phyloP scores from a whole-genome alignment of 768 basidiomycete genomes.

The Boletus vinaceobasis region DNA sequence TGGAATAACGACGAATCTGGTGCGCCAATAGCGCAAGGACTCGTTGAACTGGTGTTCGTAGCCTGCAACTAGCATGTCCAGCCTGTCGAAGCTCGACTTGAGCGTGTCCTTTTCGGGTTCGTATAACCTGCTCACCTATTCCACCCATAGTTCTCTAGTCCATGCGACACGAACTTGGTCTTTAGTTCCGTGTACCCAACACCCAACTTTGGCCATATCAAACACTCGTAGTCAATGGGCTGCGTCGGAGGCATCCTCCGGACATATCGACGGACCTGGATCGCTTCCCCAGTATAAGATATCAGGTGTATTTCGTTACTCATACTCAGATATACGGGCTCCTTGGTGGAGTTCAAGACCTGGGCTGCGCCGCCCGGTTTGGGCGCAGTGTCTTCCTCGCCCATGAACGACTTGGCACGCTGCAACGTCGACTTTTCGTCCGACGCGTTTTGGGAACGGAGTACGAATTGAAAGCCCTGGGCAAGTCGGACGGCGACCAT shows the following conservation, averaged over 20 bases:
- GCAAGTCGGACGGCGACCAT: conserved; percentile 91
- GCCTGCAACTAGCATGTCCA: conserved; percentile 83
- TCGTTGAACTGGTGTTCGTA: conserved; percentile 80
- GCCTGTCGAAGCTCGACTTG: conserved; percentile 36
- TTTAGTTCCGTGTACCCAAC: conserved; percentile 80
- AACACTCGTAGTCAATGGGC: conserved; percentile 75
- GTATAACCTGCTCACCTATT: conserved; percentile 55
- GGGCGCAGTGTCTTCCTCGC: conserved; percentile 50
- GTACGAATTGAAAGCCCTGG: conserved; percentile 93
- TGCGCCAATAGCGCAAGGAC: conserved; percentile 89
- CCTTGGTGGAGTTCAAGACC: conserved; percentile 53
- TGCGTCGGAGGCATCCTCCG: conserved; percentile 63
- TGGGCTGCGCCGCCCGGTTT: conserved; percentile 65
- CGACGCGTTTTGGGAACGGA: conserved; percentile 40
- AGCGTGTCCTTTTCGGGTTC: not conserved
- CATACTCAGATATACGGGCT: conserved; percentile 89
- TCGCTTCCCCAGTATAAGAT: conserved; percentile 85
- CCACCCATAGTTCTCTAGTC: conserved; percentile 82
- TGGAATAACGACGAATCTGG: conserved; percentile 90
- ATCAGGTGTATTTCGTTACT: conserved; percentile 94
- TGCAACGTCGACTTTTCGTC: conserved; percentile 39
- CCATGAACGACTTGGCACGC: conserved; percentile 55
- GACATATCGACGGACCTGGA: conserved; percentile 85
- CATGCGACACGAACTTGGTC: conserved; percentile 73
- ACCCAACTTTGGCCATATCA: conserved; percentile 92